Evolutionary conservation across 2,329 filamentous ascomycete genomes (phyloP).

Genomic region (Phyllosticta citrichinensis): DNA sequence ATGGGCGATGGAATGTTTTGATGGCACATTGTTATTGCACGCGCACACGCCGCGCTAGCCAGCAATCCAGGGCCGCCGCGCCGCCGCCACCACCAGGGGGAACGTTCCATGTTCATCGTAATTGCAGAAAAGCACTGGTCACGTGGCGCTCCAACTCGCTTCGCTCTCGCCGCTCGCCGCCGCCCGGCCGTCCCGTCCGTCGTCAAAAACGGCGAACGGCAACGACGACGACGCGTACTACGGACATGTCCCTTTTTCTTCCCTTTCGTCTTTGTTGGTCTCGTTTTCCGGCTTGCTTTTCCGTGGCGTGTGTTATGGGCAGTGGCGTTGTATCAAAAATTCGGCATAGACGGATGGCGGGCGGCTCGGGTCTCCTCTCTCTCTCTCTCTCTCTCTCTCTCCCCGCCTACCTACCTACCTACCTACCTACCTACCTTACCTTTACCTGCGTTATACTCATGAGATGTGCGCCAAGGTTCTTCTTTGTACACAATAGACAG

Average conservation of each 20-base stretch:
- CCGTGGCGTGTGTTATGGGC: background rate
- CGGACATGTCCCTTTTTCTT: background rate
- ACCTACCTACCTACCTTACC: too few species aligned
- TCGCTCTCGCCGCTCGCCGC: background rate
- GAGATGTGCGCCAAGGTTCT: background rate
- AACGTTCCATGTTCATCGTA: background rate
- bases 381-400: background rate
- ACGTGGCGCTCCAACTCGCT: background rate
- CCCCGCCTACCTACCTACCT: background rate
- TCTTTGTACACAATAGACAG: background rate
- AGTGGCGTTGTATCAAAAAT: background rate
- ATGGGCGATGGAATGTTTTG: constrained; percentile 44
- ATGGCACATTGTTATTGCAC: background rate
- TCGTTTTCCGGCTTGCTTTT: background rate
- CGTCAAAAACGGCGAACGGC: too few species aligned
- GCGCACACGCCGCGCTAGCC: background rate
- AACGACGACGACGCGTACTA: background rate
- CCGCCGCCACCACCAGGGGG: background rate
- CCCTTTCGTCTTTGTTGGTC: background rate
- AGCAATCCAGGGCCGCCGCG: background rate
- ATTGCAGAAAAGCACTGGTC: background rate
- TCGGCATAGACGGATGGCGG: constrained; percentile 4
- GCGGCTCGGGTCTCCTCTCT: background rate
- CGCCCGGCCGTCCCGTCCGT: too few species aligned
- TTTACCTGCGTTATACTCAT: background rate